Conservation (phyloP, 2,329 filamentous ascomycete genomes). For the Aspergillus costaricaensis region DNA sequence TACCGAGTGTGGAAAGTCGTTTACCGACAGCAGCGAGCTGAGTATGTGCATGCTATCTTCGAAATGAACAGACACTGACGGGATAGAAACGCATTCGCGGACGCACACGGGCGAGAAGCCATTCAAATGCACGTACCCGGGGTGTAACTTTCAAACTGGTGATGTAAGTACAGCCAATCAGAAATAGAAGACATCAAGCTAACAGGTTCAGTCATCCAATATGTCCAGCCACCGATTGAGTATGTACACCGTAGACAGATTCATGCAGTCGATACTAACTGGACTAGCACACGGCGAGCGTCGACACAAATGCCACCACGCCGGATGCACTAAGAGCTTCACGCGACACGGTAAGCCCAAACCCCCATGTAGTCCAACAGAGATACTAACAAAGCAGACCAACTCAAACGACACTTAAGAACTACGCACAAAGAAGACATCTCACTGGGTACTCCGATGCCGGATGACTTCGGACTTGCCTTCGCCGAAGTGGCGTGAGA, state of each 20-base stretch:
- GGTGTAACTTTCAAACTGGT: constrained; percentile 47
- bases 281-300: constrained; percentile 42
- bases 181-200: constrained; percentile 28
- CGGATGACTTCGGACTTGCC: constrained; percentile 25
- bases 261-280: constrained; percentile 11
- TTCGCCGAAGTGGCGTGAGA: constrained; percentile 19
- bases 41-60: constrained; percentile 31
- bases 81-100: constrained; percentile 45
- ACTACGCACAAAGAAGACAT: constrained; percentile 39
- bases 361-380: no score
- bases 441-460: constrained; percentile 26
- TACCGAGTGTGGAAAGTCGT: constrained; percentile 44
- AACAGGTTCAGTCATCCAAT: constrained; percentile 42
- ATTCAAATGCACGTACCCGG: constrained; percentile 46
- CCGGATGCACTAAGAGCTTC: constrained; percentile 46
- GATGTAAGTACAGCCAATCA: constrained; percentile 36
- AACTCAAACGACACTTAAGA: constrained; percentile 44
- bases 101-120: constrained; percentile 48
- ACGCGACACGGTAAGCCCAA: constrained; percentile 43
- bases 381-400: constrained; percentile 31
- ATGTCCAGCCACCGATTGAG: constrained; percentile 49
- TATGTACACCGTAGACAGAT: constrained; percentile 23
- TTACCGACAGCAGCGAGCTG: constrained; percentile 48
- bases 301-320: constrained; percentile 43
- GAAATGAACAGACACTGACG: constrained; percentile 21